These are phyloP conservation scores for Bjerkandera adusta DNA, from an alignment of 1,284 basidiomycete species.

Conservation along the genomic window DNA sequence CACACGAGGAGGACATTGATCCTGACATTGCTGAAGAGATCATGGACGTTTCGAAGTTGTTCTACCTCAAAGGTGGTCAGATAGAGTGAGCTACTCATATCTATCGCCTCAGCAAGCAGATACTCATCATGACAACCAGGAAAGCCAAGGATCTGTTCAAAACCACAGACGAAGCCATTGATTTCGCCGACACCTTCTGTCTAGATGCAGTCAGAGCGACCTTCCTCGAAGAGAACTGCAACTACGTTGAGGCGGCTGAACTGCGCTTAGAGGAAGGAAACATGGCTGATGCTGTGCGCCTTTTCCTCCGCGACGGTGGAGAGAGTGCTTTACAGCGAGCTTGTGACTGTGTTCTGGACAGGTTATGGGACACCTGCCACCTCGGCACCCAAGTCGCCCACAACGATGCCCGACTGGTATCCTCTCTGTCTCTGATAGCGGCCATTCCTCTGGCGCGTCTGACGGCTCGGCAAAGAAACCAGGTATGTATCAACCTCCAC, in stretches of 20 bases:
- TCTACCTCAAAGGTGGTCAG: constrained; percentile 44
- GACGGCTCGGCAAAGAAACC: not conserved
- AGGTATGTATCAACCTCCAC: too few relatives aligned
- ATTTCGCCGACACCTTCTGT: constrained; percentile 55
- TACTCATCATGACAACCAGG: constrained; percentile 29
- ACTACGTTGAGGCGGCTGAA: constrained; percentile 51
- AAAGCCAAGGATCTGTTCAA: constrained; percentile 48
- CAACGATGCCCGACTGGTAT: not conserved
- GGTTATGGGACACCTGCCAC: not conserved
- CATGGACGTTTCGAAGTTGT: constrained; percentile 45
- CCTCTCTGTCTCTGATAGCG: not conserved
- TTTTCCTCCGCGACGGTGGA: constrained; percentile 36
- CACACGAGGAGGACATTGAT: constrained; percentile 32
- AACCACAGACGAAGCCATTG: constrained; percentile 49
- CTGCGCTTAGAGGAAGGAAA: constrained; percentile 51
- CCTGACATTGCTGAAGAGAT: constrained; percentile 39
- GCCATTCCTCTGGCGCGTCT: not conserved
- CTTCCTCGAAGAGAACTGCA: constrained; percentile 44
- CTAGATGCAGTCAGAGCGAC: constrained; percentile 48
- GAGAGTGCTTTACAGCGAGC: not conserved
- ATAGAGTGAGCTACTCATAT: constrained; percentile 38
- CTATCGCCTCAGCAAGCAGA: constrained; percentile 1
- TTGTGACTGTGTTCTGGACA: not conserved
- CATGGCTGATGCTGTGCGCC: constrained; percentile 43
- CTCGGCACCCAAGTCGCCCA: not conserved